Conservation (phyloP, 2,329 filamentous ascomycete genomes). For the Alternaria postmessia region DNA sequence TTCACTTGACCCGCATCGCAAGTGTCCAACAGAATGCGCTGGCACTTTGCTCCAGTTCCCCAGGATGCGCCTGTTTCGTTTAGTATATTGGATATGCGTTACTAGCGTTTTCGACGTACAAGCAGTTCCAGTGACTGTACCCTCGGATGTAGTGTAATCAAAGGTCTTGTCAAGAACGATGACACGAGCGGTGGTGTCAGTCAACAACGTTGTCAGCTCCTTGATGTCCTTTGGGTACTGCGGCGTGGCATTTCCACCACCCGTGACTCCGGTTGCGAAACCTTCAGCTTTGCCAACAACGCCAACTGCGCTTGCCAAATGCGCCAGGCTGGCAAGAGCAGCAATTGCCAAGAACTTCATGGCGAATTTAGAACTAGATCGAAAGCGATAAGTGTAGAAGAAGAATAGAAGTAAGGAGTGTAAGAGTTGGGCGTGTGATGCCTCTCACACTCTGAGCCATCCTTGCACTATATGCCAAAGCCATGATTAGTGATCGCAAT, state of each 20-base stretch:
- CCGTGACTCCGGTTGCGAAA: not conserved
- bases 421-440: no score
- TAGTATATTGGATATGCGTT: no score
- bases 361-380: not conserved
- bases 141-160: not conserved
- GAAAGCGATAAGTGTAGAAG: no score
- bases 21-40: not conserved
- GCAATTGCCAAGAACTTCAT: not conserved
- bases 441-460: no score
- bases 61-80: not conserved
- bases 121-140: not conserved
- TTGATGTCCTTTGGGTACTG: not conserved
- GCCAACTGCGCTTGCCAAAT: not conserved
- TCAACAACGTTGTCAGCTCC: not conserved
- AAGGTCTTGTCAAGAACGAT: not conserved
- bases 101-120: rapidly evolving
- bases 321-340: not conserved
- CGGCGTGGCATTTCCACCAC: not conserved
- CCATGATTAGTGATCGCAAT: no score
- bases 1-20: not conserved
- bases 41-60: not conserved
- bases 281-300: not conserved
- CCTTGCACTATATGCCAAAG: no score
- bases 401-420: no score
- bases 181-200: not conserved